phyloP scores from a whole-genome alignment of 2,329 filamentous ascomycete genomes.

The Verticillium klebahnii region DNA sequence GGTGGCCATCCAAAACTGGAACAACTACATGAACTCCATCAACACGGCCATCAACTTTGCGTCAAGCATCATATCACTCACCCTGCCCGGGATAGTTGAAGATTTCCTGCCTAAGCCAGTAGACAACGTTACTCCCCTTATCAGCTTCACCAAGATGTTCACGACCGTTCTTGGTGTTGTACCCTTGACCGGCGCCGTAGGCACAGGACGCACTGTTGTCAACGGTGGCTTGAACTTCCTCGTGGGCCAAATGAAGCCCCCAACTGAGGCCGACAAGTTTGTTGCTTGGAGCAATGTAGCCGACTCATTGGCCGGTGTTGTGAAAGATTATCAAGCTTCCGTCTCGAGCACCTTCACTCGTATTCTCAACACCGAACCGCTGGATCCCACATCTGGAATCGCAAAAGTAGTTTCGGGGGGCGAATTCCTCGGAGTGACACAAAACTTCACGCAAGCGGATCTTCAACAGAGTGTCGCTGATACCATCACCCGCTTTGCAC shows the following conservation, averaged over 20 bases:
- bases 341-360: conserved; percentile 3
- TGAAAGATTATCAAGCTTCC: conserved; percentile 6
- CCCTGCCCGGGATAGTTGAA: conserved; percentile 8
- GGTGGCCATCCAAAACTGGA: conserved; percentile 8
- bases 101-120: conserved; percentile 10
- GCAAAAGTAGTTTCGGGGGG: conserved; percentile 4
- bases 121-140: conserved; percentile 7
- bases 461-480: conserved; percentile 5
- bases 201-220: not conserved
- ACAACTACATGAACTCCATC: conserved; percentile 10
- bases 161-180: conserved; percentile 4
- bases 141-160: conserved; percentile 8
- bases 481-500: conserved; percentile 5
- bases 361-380: conserved; percentile 8
- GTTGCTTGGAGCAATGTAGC: conserved; percentile 4
- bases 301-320: conserved; percentile 2
- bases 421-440: conserved; percentile 8
- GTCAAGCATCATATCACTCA: conserved; percentile 8
- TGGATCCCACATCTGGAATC: conserved; percentile 6
- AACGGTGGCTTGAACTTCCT: conserved; percentile 2
- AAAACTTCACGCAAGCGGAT: conserved; percentile 12
- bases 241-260: conserved; percentile 1
- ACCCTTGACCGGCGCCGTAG: conserved; percentile 6
- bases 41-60: conserved; percentile 10
- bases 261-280: conserved; percentile 1